Conservation (phyloP, 371 early-diverging fungal species). For the Aphelidium insulamus region DNA sequence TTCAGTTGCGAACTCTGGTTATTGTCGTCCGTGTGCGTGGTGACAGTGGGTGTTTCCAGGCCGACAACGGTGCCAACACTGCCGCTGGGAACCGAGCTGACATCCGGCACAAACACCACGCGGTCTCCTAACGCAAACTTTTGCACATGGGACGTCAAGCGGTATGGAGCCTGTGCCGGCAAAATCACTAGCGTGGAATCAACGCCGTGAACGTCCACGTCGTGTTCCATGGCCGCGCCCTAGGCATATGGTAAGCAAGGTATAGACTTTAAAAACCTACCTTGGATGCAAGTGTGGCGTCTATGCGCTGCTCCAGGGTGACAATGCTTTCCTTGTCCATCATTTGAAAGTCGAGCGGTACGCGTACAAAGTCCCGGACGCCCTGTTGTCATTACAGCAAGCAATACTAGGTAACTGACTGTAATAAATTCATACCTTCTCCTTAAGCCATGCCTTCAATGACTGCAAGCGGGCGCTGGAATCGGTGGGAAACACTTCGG, state of each 20-base stretch:
- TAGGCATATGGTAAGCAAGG: slow-evolving; percentile 11
- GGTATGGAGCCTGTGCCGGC: slow-evolving; percentile 44
- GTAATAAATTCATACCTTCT: too few relatives aligned
- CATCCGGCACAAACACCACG: slow-evolving; percentile 46
- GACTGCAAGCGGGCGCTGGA: slow-evolving; percentile 1
- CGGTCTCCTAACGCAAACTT: slow-evolving; percentile 69
- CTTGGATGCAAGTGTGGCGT: not conserved
- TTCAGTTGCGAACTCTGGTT: too few relatives aligned
- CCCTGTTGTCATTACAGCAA: slow-evolving; percentile 10
- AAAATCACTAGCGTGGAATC: slow-evolving; percentile 33
- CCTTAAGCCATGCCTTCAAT: slow-evolving; percentile 42
- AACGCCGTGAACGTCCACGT: slow-evolving; percentile 1
- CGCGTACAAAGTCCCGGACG: slow-evolving; percentile 35
- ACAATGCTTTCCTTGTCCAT: slow-evolving; percentile 27
- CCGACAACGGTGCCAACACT: slow-evolving; percentile 64
- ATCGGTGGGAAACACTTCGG: slow-evolving; percentile 7
- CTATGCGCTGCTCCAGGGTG: not conserved
- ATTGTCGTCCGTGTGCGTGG: slow-evolving; percentile 6
- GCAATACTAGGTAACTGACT: too few relatives aligned
- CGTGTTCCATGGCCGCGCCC: slow-evolving; percentile 4
- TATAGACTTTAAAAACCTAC: not conserved
- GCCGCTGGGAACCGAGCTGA: slow-evolving; percentile 55
- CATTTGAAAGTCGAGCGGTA: slow-evolving; percentile 35
- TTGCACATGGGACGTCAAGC: slow-evolving; percentile 50
- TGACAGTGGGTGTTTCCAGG: too few relatives aligned